Evolutionary conservation across 108 stramenopile genomes (phyloP).

Genomic region (Pseudonitzschia multistriata): DNA sequence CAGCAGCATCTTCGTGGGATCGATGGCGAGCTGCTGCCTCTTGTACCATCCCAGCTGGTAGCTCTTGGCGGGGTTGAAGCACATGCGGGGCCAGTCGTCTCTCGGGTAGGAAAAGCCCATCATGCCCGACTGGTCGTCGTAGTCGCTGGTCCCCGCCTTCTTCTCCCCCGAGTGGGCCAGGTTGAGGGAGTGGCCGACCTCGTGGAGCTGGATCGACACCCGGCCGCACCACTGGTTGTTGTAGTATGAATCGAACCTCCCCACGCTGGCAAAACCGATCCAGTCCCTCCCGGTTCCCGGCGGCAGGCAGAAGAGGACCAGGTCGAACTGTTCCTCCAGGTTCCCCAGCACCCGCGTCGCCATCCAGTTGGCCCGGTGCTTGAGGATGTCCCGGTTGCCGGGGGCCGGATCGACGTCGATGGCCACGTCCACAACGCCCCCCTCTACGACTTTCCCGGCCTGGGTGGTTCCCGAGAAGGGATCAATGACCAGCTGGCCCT

Average conservation of each 20-base stretch:
- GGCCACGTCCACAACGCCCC: neutral
- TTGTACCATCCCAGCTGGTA: conserved; percentile 54
- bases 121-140: conserved; percentile 18
- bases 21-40: neutral
- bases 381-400: neutral
- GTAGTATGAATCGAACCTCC: conserved; percentile 5
- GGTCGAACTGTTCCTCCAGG: neutral
- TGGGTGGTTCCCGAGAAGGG: neutral
- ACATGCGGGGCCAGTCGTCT: conserved; percentile 33
- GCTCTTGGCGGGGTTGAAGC: conserved; percentile 54
- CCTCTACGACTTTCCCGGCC: neutral
- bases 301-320: conserved; percentile 15
- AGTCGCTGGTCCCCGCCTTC: conserved; percentile 9
- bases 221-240: neutral
- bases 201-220: conserved; percentile 17
- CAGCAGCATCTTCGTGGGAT: too few relatives aligned
- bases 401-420: neutral
- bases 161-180: conserved; percentile 46
- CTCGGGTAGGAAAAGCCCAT: conserved; percentile 14
- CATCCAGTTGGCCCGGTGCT: neutral
- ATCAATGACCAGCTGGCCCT: neutral
- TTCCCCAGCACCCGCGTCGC: neutral
- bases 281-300: neutral
- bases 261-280: neutral
- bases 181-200: conserved; percentile 47